These are phyloP conservation scores for Globomyces sp. DNA, from an alignment of 371 early-diverging fungal species.

Conservation along the genomic window DNA sequence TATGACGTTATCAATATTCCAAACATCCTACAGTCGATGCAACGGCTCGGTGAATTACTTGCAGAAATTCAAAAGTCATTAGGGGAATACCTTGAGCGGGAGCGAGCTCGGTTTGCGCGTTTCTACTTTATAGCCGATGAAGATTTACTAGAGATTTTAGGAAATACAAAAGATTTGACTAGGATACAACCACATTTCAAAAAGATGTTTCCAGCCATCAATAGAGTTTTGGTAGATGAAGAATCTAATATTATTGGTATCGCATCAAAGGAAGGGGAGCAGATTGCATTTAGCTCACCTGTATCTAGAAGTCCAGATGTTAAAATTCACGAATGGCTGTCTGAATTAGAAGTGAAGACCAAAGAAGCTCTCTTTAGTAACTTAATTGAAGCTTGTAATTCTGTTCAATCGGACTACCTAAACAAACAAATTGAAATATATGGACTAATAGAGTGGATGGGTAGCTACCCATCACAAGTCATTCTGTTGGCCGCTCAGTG, in stretches of 20 bases:
- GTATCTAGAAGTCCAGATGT: slow-evolving; percentile 80
- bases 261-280: slow-evolving; percentile 92
- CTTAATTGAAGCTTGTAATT: slow-evolving; percentile 58
- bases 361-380: slow-evolving; percentile 60
- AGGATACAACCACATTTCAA: slow-evolving; percentile 97
- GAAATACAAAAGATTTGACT: slow-evolving; percentile 93
- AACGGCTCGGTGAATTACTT: slow-evolving; percentile 88
- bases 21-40: slow-evolving; percentile 92
- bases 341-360: slow-evolving; percentile 93
- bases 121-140: slow-evolving; percentile 99
- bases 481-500: slow-evolving; percentile 89
- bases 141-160: slow-evolving; percentile 97
- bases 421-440: no score
- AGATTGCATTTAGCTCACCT: slow-evolving; percentile 73
- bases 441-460: slow-evolving; percentile 69
- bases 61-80: slow-evolving; percentile 96
- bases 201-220: slow-evolving; percentile 98
- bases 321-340: slow-evolving; percentile 96
- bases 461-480: slow-evolving; percentile 88
- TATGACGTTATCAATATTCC: slow-evolving; percentile 90
- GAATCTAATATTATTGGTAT: slow-evolving; percentile 79
- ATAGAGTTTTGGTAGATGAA: slow-evolving; percentile 75
- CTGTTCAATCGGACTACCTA: background rate
- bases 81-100: slow-evolving; percentile 96
- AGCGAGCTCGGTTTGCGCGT: slow-evolving; percentile 95